Evolutionary conservation across 495 filamentous ascomycete species (phyloP), one percentile per base, ranked within the genome.

Genomic region (Hypoxylon crocopeplum): DNA sequence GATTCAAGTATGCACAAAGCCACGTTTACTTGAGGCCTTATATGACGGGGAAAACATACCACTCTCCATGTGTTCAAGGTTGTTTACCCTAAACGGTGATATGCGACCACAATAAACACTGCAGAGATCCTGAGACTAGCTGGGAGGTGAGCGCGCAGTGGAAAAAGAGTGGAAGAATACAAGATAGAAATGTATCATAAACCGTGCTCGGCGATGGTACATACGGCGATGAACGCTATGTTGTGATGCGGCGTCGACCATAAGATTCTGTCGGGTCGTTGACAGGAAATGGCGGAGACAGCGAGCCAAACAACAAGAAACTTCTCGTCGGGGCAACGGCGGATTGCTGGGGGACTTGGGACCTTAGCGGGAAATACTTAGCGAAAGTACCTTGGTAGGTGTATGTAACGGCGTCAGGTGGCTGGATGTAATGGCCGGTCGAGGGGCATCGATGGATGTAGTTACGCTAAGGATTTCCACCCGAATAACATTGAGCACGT

Each of bases 281-380:
- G 59, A 50, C 48, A 67, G 54, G 64, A 10, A 46, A 56, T 55
- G 59, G 52, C 46, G 44, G 55, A 59, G 55, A 50, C 40, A 30
- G 56, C 30, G 32, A 48, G 50, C 64, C 60, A 69, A 69, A 69
- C 67, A 70, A 70, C 67, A 70, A 67, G 61, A 69, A 65, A 65
- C 45, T 51, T 65, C 67, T 71, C 66, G 69, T 69, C 66, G 59
- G 63, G 68, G 62, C 66, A 69, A 68, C 66, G 53, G 61, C 56
- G 58, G 64, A 50, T 58, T 42, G 57, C 34, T 51, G 34, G n/a
- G n/a, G 47, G 53, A 36, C 7, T 3, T 25, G 16, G 37, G 40
- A 42, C 21, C 25, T 32, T 3, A 2, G n/a, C n/a, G n/a, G n/a
- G n/a, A n/a, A n/a, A n/a, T n/a, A n/a, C n/a, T n/a, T n/a, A n/a